Evolutionary conservation across 371 early-diverging fungal species (phyloP), one percentile per base, ranked within the genome.

Genomic region (Mucor circinelloides): DNA sequence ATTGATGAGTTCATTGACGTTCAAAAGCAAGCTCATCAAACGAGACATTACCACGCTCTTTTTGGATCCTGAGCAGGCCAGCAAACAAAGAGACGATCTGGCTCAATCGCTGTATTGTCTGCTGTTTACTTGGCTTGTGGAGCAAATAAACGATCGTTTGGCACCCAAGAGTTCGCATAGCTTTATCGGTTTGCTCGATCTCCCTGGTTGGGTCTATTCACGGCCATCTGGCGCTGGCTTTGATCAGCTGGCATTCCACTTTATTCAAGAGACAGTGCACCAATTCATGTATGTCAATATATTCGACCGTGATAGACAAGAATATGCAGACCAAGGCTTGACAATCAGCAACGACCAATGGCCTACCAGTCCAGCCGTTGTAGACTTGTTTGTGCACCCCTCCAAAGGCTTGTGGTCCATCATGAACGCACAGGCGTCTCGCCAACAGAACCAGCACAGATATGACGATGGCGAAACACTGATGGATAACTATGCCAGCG

Each of bases 21-120:
- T 92, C 84, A 90, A 93, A 75, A 90, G 93, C 25, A 86, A 87
- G 65, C 66, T 89, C 27, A 87, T 93, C n/a, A 87, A 90, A 32
- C 76, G 89, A 52, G 96, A 96, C 60, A 81, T 95, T 28, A 94
- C 92, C 71, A 94, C 95, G 8, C 84, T 94, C n/a, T 93, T 93
- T 61, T 79, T 97, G 34, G 88, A 94, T 72, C 75, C 87, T 23
- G 85, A 84, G 17, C 86, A 83, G 27, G 94, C 97, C 0, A 65
- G 76, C 5, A 69, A 74, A 25, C 95, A 95, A 69, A 87, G 95
- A 30, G 93, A 95, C 69, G 82, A 81, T 17, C 74, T 97, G 4
- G 93, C 95, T 0, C 81, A 87, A 54, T 79, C 89, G 6, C 84
- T 97, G 15, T 96, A 96, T 74, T 85, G 85, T 19, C 82, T 94